These are phyloP conservation scores for Hortaea sp. DNA, from an alignment of 2,329 filamentous ascomycete genomes.

Conservation along the genomic window DNA sequence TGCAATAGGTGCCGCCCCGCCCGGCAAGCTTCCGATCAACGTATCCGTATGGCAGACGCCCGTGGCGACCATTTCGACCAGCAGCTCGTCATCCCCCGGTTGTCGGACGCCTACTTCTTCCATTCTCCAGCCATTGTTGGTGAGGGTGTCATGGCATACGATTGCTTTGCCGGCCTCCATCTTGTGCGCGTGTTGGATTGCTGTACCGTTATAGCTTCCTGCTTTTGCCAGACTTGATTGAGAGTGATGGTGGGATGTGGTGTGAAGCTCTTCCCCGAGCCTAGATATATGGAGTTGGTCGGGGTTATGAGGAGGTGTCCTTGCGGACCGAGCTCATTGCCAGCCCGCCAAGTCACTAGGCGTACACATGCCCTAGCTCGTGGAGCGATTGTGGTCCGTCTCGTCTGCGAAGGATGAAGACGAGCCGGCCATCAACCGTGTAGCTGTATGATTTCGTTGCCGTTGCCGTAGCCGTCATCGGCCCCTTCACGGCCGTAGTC, in stretches of 20 bases:
- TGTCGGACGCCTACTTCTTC: conserved; percentile 28
- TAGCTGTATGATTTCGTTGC: no score
- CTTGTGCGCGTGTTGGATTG: no score
- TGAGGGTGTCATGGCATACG: conserved; percentile 28
- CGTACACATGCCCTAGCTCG: no score
- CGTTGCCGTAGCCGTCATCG: no score
- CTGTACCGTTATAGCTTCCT: conserved; percentile 4
- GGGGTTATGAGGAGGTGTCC: no score
- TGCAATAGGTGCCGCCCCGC: conserved; percentile 24
- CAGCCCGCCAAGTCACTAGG: no score
- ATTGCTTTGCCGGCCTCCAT: conserved; percentile 23
- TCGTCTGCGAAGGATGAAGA: no score
- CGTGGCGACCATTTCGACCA: conserved; percentile 43
- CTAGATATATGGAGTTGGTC: no score
- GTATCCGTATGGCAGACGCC: conserved; percentile 49
- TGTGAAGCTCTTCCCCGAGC: conserved; percentile 12
- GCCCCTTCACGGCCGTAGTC: no score
- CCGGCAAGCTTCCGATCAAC: conserved; percentile 32
- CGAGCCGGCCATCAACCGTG: no score
- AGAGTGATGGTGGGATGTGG: conserved; percentile 16
- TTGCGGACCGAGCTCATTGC: no score
- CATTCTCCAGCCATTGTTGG: conserved; percentile 31
- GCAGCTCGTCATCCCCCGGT: conserved; percentile 37
- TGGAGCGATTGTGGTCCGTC: no score
- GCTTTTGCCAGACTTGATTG: conserved; percentile 16